Conservation (phyloP, 352 stramenopile genomes). For the Pythium angustatum region DNA sequence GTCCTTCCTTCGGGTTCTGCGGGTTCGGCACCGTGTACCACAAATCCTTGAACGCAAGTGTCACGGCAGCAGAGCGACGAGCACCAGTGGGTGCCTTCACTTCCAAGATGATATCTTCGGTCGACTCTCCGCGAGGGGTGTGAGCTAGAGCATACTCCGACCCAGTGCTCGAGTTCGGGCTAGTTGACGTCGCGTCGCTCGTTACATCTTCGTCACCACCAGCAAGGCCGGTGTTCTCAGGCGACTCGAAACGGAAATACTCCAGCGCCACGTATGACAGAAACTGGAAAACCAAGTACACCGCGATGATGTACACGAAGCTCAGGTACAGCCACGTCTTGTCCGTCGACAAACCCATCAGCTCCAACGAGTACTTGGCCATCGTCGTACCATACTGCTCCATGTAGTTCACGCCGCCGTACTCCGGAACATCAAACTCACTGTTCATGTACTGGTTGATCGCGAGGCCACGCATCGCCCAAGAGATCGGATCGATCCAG, state of each 20-base stretch:
- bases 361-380: constrained; percentile 24
- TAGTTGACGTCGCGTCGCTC: too few species aligned
- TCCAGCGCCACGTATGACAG: too few species aligned
- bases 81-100: not conserved
- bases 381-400: constrained; percentile 15
- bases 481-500: constrained; percentile 43
- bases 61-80: constrained; percentile 28
- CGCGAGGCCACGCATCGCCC: constrained; percentile 27
- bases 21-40: constrained; percentile 42
- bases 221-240: too few species aligned
- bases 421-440: constrained; percentile 15
- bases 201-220: too few species aligned
- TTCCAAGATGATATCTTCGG: not conserved
- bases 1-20: constrained; percentile 26
- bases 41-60: constrained; percentile 44
- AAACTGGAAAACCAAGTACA: too few species aligned
- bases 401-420: constrained; percentile 28
- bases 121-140: not conserved
- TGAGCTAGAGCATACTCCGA: not conserved
- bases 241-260: too few species aligned
- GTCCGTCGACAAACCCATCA: too few species aligned
- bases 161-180: too few species aligned
- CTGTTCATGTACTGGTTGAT: constrained; percentile 33
- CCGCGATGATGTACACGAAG: too few species aligned
- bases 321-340: too few species aligned